Evolutionary conservation across 2,329 filamentous ascomycete genomes (phyloP).

Genomic region (Stemphylium beticola): DNA sequence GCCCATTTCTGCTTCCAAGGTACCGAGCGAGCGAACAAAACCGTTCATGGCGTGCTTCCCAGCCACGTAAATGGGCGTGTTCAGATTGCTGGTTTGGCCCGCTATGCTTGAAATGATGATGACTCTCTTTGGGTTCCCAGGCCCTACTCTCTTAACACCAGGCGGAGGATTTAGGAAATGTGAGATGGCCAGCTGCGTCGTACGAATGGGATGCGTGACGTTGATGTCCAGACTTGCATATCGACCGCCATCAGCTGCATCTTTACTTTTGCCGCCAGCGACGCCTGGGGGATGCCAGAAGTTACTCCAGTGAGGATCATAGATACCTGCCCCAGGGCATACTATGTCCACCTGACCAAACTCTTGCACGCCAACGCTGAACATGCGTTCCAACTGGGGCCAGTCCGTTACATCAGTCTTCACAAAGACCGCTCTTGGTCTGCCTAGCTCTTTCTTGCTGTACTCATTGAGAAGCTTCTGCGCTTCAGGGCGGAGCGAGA

Average conservation of each 20-base stretch:
- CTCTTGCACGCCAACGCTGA: constrained; percentile 33
- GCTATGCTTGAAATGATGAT: constrained; percentile 55
- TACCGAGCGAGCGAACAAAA: constrained; percentile 58
- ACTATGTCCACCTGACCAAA: constrained; percentile 54
- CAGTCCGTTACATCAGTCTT: constrained; percentile 53
- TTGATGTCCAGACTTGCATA: constrained; percentile 54
- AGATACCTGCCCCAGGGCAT: constrained; percentile 58
- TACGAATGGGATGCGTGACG: constrained; percentile 55
- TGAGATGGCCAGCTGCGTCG: constrained; percentile 56
- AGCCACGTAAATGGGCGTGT: constrained; percentile 54
- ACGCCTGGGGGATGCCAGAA: constrained; percentile 58
- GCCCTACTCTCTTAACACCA: constrained; percentile 39
- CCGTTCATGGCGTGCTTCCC: constrained; percentile 55
- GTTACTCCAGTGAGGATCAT: constrained; percentile 55
- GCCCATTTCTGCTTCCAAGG: constrained; percentile 56
- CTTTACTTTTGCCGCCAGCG: constrained; percentile 35
- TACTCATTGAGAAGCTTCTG: constrained; percentile 49
- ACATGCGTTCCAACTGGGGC: constrained; percentile 43
- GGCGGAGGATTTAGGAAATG: constrained; percentile 49
- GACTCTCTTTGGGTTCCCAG: constrained; percentile 54
- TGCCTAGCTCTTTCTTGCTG: constrained; percentile 13
- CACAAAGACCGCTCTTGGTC: constrained; percentile 51
- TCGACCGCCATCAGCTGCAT: constrained; percentile 35
- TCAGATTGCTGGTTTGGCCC: constrained; percentile 44
- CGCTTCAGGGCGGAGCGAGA: constrained; percentile 56